These are phyloP conservation scores for Trametes coccinea DNA, from an alignment of 768 basidiomycete genomes.

Conservation along the genomic window DNA sequence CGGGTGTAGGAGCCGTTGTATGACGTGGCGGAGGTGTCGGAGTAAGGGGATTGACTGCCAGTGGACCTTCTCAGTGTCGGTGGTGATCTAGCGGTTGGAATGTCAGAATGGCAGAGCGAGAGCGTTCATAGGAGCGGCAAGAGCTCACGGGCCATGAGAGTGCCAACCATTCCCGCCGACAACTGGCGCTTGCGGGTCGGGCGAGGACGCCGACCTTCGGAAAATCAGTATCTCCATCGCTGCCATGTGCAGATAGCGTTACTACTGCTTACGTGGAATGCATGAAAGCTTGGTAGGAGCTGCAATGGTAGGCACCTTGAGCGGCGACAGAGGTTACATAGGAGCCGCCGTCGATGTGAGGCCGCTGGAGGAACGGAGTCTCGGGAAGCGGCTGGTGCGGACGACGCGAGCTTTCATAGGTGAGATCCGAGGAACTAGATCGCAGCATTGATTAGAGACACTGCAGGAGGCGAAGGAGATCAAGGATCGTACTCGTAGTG, in stretches of 20 bases:
- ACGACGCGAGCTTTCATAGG: not conserved
- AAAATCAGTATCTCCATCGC: not conserved
- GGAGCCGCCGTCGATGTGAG: not conserved
- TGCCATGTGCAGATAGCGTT: not conserved
- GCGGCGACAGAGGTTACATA: not conserved
- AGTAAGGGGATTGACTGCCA: not conserved
- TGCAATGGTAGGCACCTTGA: not conserved
- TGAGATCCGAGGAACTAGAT: not conserved
- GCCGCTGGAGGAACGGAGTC: not conserved
- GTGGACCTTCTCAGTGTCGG: not conserved
- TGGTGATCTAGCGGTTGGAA: slow-evolving; percentile 11
- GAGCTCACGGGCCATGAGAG: not conserved
- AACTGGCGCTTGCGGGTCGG: not conserved
- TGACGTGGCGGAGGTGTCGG: not conserved
- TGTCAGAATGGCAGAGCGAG: not conserved
- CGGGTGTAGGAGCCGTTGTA: not conserved
- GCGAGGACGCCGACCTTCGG: not conserved
- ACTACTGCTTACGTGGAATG: not conserved
- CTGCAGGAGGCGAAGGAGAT: not conserved
- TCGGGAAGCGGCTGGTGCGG: not conserved
- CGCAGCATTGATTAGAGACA: not conserved
- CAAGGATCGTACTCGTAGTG: slow-evolving; percentile 3
- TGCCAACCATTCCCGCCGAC: not conserved
- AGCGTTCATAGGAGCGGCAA: not conserved
- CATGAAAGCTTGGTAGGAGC: not conserved